Evolutionary conservation across 441 rosid species (phyloP).

Genomic region (Gossypium davidsonii): DNA sequence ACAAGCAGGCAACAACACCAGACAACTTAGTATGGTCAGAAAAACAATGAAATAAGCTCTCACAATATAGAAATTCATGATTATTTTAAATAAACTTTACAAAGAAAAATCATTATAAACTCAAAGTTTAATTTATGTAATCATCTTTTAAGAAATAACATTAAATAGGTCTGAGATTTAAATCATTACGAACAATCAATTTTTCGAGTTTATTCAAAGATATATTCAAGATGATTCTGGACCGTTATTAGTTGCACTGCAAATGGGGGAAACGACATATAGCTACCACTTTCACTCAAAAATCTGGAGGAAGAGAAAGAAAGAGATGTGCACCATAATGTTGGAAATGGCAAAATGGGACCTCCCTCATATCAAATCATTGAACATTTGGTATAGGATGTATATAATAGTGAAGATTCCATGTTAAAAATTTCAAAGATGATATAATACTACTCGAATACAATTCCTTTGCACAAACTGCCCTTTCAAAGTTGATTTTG

Average conservation of each 20-base stretch:
- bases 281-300: neutral
- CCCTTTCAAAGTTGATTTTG: neutral
- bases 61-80: neutral
- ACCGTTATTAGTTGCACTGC: constrained; percentile 5
- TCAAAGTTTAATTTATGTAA: neutral
- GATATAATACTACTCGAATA: constrained; percentile 12
- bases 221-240: neutral
- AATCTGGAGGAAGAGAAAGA: constrained; percentile 2
- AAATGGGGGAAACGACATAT: neutral
- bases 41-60: neutral
- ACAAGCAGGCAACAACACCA: neutral
- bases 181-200: neutral
- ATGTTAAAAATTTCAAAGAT: constrained; percentile 17
- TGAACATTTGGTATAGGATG: neutral
- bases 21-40: neutral
- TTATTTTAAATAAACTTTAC: neutral
- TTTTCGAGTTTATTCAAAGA: neutral
- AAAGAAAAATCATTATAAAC: neutral
- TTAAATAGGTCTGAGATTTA: neutral
- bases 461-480: neutral
- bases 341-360: neutral
- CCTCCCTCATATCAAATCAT: constrained; percentile 13
- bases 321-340: constrained; percentile 18
- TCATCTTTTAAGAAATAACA: neutral
- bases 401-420: neutral